Percentiles rank a stretch among this genome's conserved stretches.
These are phyloP conservation scores for Pythium utonaiense DNA, from an alignment of 352 stramenopile species.

Conservation along the genomic window DNA sequence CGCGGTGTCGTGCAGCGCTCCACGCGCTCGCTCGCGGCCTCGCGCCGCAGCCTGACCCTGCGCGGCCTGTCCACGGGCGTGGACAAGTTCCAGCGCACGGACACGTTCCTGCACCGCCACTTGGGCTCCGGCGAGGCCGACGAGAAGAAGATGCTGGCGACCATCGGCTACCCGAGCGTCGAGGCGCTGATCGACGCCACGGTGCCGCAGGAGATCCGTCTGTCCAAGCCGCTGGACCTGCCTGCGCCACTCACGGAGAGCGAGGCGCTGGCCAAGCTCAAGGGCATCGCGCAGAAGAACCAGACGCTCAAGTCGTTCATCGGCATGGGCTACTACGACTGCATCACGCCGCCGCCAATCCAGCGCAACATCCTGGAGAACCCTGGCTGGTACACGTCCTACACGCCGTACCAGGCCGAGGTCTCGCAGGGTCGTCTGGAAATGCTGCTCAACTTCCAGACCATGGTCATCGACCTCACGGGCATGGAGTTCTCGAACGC, in stretches of 20 bases:
- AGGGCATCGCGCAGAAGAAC: constrained; percentile 94
- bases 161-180: constrained; percentile 91
- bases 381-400: constrained; percentile 98
- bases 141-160: constrained; percentile 90
- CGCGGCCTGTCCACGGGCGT: constrained; percentile 2
- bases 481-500: constrained; percentile 96
- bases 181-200: constrained; percentile 94
- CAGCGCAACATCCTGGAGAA: constrained; percentile 98
- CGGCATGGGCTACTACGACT: constrained; percentile 98
- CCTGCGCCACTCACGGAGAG: constrained; percentile 88
- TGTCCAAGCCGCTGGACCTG: constrained; percentile 52
- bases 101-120: constrained; percentile 73
- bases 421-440: constrained; percentile 98
- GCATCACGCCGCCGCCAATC: constrained; percentile 94
- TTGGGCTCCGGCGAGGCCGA: constrained; percentile 90
- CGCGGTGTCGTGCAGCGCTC: constrained; percentile 17
- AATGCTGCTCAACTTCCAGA: constrained; percentile 99
- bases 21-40: not conserved
- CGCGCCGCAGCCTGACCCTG: constrained; percentile 1
- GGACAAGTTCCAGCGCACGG: constrained; percentile 44
- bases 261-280: constrained; percentile 90
- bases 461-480: constrained; percentile 95
- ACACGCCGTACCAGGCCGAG: constrained; percentile 99
- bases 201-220: constrained; percentile 92
- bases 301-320: constrained; percentile 96